Evolutionary conservation across 371 early-diverging fungal species (phyloP).

Genomic region (Syncephalastrum sp.): DNA sequence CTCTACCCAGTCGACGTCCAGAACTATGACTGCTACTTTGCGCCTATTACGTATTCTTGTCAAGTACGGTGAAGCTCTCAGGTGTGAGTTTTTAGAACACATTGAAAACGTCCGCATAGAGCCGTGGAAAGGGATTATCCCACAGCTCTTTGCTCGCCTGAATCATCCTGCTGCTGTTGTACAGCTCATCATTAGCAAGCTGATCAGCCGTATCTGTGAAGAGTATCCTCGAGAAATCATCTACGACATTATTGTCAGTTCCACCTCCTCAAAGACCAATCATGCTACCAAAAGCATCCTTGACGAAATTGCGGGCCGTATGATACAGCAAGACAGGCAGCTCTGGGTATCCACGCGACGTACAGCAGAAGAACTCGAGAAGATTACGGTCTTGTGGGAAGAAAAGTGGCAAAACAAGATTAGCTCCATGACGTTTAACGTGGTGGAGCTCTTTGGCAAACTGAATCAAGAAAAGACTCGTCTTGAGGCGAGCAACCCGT

Average conservation of each 20-base stretch:
- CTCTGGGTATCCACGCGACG: constrained; percentile 60
- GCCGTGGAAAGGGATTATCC: constrained; percentile 75
- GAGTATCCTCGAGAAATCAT: constrained; percentile 67
- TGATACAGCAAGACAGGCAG: constrained; percentile 41
- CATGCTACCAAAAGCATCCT: constrained; percentile 42
- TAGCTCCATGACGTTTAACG: constrained; percentile 61
- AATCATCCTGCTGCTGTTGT: constrained; percentile 67
- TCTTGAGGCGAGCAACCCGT: constrained; percentile 39
- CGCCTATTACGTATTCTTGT: constrained; percentile 66
- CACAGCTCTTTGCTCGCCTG: constrained; percentile 77
- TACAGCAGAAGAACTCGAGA: constrained; percentile 68
- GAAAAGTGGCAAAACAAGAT: constrained; percentile 79
- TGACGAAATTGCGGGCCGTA: constrained; percentile 39
- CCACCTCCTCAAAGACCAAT: constrained; percentile 48
- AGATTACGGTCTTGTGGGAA: constrained; percentile 81
- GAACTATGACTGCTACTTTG: constrained; percentile 60
- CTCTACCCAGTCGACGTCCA: constrained; percentile 25
- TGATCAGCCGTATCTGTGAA: constrained; percentile 60
- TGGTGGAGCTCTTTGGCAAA: constrained; percentile 52
- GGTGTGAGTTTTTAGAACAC: constrained; percentile 36
- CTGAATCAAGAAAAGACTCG: constrained; percentile 54
- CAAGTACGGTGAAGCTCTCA: constrained; percentile 60
- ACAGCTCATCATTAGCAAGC: constrained; percentile 41
- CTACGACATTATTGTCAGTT: constrained; percentile 71
- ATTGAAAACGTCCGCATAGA: constrained; percentile 45